phyloP scores from a whole-genome alignment of 169 alveolate species.

The Cryptosporidium viatorum region DNA sequence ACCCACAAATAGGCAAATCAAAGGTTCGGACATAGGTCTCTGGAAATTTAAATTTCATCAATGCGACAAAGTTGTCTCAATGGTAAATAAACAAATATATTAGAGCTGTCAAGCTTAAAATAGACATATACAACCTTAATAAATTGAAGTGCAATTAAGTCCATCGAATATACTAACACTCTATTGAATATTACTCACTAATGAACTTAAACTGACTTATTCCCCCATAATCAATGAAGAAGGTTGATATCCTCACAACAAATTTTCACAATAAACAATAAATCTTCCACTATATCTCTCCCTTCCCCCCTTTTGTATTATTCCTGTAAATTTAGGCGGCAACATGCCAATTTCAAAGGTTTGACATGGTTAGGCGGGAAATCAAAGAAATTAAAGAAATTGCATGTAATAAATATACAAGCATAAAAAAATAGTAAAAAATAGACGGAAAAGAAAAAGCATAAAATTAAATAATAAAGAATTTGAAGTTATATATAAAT shows the following conservation, averaged over 20 bases:
- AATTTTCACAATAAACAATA: too few relatives aligned
- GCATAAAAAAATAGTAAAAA: background rate
- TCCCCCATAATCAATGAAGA: background rate
- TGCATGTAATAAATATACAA: background rate
- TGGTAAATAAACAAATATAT: too few relatives aligned
- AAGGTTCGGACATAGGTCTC: background rate
- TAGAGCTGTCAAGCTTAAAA: background rate
- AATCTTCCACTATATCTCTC: too few relatives aligned
- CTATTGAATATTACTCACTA: background rate
- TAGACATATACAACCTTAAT: background rate
- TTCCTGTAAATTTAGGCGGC: background rate
- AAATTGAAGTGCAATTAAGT: too few relatives aligned
- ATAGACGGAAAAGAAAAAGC: background rate
- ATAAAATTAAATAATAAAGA: too few relatives aligned
- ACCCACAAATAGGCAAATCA: too few relatives aligned
- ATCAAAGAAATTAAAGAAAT: background rate
- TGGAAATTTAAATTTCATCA: too few relatives aligned
- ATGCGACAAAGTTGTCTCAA: background rate
- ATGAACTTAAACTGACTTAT: background rate
- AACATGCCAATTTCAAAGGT: background rate
- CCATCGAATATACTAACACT: background rate
- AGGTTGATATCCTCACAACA: background rate
- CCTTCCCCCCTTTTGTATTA: background rate
- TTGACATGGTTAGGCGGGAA: constrained; percentile 19
- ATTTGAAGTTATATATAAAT: too few relatives aligned